Base-by-base conservation (phyloP, 208 protist genomes). In the Naegleria lovaniensis region DNA sequence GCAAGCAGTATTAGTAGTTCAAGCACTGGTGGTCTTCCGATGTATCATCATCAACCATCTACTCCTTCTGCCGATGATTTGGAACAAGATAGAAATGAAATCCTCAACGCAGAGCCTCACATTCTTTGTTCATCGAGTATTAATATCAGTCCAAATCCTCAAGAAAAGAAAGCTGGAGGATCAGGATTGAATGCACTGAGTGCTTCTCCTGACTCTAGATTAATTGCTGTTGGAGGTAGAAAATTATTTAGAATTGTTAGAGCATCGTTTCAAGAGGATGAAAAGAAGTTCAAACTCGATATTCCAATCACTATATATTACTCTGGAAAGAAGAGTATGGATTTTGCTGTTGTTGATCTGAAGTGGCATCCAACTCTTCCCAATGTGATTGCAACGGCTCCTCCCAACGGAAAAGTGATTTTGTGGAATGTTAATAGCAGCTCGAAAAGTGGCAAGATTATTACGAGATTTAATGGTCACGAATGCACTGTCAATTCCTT, bases 211-310 rank as follows among this genome's bases (percentile, higher is more conserved):
- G 48, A 89, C 67, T 16, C 13, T 39, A 67, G 13, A 41, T 67
- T 67, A 25, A 67, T 89, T 67, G 85, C 85, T 89, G 85, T 67
- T 67, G 85, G 85, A 40, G 85, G 85, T 33, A 59, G 85, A 67
- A 67, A 55, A 38, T 16, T 89, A 25, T 89, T 41, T 67, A 33
- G 33, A 38, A 89, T 89, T n/a, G 41, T 87, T 51, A 29, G 25
- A 36, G 25, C 33, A 11, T n/a, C 13, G 9, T n/a, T 40, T 40
- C 9, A 48, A 25, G 84, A 39, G 36, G 19, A 79, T 79, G 67
- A 79, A n/a, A 79, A 79, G n/a, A 79, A 79, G 67, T 79, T 79
- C 29, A 79, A 79, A 79, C 67, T 79, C 9, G 67, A 79, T 79
- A 79, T 79, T 79, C 67, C 67, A 11, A 79, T 79, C 29, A 79